phyloP scores from a whole-genome alignment of 2,329 filamentous ascomycete species.

The Aureobasidium sp. region DNA sequence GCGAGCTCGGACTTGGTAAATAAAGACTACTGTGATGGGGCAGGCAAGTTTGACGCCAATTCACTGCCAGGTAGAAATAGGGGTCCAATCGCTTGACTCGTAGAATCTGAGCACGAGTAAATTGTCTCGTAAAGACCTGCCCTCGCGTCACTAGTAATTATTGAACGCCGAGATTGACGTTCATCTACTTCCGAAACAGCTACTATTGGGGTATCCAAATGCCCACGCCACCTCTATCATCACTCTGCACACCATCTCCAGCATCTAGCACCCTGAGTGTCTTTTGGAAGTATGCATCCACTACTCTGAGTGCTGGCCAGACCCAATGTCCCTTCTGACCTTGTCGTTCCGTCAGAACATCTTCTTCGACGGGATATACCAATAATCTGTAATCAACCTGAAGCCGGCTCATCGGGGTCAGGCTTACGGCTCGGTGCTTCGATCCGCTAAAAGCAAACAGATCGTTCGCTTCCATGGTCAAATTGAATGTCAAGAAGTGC shows the following conservation, averaged over 20 bases:
- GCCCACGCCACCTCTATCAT: conserved; percentile 46
- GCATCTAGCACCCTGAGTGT: conserved; percentile 73
- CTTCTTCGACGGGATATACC: conserved; percentile 35
- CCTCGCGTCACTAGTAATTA: background rate
- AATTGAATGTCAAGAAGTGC: conserved; percentile 88
- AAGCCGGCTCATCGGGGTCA: conserved; percentile 74
- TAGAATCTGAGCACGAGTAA: background rate
- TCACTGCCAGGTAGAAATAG: background rate
- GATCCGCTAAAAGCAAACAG: conserved; percentile 88
- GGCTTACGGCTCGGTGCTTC: conserved; percentile 70
- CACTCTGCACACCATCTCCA: conserved; percentile 58
- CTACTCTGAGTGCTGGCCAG: conserved; percentile 64
- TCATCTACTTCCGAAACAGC: conserved; percentile 5
- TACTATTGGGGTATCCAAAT: conserved; percentile 29
- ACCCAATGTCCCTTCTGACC: conserved; percentile 54
- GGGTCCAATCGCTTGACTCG: background rate
- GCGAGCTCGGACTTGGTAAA: background rate
- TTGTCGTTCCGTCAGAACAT: conserved; percentile 23
- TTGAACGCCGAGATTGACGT: background rate
- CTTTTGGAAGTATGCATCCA: conserved; percentile 92
- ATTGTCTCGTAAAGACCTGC: background rate
- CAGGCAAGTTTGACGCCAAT: background rate
- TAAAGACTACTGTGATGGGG: background rate
- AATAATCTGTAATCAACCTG: conserved; percentile 67
- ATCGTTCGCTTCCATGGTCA: conserved; percentile 87